Base-by-base conservation (phyloP, 2,329 filamentous ascomycete genomes). In the Cladophialophora carrionii region DNA sequence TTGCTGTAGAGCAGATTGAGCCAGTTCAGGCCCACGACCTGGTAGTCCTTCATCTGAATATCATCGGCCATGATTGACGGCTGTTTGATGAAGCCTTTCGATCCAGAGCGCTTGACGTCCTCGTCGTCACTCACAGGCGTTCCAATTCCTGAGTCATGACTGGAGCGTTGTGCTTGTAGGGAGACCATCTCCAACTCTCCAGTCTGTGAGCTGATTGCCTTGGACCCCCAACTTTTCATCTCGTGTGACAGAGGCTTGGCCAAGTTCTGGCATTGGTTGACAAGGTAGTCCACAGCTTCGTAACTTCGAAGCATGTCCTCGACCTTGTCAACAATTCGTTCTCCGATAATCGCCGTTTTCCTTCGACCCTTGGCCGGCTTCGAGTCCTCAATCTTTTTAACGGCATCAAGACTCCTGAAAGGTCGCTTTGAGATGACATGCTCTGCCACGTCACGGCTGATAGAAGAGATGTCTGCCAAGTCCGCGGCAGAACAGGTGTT, bases 11-110 rank as follows among this genome's bases (percentile, higher is more conserved):
- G 83, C 53, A 98, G 79, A 62, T 88, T 87, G 73, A 99, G 85
- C 95, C 95, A 99, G 74, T 98, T 98, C 58, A 99, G 84, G 3
- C 95, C 95, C 32, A 96, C 92, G 22, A 98, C 80, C 75, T 99
- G 95, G 73, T 97, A 98, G 41, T 95, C 89, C 75, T 98, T 97
- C 81, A 99, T 87, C 46, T 85, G 81, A 62, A 94, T 85, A 61
- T 90, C 85, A 0, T 88, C 83, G 32, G 86, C 85, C 90, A 99
- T 95, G 59, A 89, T 68, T 3, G 83, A 78, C 0, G 95, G 95
- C 75, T 98, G 91, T 37, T 83, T 78, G 48, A 88, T 78, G 59
- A 85, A 81, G 57, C 76, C 74, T 7, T 72, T 73, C 31, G 72
- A 70, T 9, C 74, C 74, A 54, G 72, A 76, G 41, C 76, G 76